Conservation (phyloP, 306 rosid species). For the Rubus parviflorus region DNA sequence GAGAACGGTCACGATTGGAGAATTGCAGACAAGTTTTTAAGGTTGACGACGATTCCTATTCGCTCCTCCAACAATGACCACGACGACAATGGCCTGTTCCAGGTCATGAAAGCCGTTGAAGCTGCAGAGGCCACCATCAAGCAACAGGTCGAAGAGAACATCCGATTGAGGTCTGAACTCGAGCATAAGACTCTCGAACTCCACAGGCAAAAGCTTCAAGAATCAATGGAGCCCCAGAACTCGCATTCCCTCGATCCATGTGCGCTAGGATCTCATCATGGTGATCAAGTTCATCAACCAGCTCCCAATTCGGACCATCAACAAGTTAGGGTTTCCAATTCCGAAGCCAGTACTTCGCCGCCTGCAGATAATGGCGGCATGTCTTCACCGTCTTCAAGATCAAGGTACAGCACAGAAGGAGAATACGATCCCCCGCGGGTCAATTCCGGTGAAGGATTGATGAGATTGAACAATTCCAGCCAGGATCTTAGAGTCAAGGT, state of each 20-base stretch:
- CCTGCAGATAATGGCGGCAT: too few relatives aligned
- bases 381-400: slow-evolving; percentile 25
- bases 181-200: slow-evolving; percentile 55
- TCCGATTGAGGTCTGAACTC: slow-evolving; percentile 65
- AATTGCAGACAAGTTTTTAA: slow-evolving; percentile 66
- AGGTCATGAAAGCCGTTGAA: slow-evolving; percentile 97
- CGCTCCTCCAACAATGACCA: slow-evolving; percentile 24
- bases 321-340: neutral
- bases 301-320: slow-evolving; percentile 17
- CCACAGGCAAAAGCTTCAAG: slow-evolving; percentile 59
- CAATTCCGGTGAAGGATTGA: slow-evolving; percentile 61
- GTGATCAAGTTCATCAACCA: too few relatives aligned
- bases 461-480: slow-evolving; percentile 30
- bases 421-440: slow-evolving; percentile 46
- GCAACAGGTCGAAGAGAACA: slow-evolving; percentile 84
- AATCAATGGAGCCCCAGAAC: slow-evolving; percentile 33
- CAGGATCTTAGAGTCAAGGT: slow-evolving; percentile 68
- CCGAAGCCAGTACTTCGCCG: neutral
- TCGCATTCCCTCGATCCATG: slow-evolving; percentile 31
- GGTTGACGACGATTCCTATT: slow-evolving; percentile 35
- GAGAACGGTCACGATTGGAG: slow-evolving; percentile 80
- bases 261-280: slow-evolving; percentile 34
- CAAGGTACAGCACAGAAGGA: slow-evolving; percentile 56
- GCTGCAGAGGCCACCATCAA: slow-evolving; percentile 88
- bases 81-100: slow-evolving; percentile 61